These are phyloP conservation scores for Rhizopogon vesiculosus DNA, from an alignment of 768 basidiomycete species.

Conservation along the genomic window DNA sequence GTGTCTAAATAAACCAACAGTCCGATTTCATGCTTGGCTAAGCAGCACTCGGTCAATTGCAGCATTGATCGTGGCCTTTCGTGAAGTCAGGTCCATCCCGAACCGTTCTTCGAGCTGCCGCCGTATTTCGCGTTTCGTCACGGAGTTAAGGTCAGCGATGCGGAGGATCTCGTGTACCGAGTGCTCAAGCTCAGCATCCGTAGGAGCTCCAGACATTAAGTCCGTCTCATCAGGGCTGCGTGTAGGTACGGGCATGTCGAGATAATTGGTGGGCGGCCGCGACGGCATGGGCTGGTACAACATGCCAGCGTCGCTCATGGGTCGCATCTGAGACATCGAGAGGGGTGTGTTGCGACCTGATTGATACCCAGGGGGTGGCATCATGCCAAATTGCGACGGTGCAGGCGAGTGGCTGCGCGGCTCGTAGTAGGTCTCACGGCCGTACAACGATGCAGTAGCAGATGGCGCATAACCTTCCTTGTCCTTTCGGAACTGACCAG, in stretches of 20 bases:
- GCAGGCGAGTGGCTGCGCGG: conserved; percentile 69
- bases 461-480: conserved; percentile 77
- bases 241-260: conserved; percentile 65
- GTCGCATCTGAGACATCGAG: conserved; percentile 33
- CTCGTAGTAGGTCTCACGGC: conserved; percentile 85
- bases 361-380: conserved; percentile 65
- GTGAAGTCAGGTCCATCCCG: conserved; percentile 67
- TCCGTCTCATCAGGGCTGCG: conserved; percentile 51
- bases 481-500: conserved; percentile 62
- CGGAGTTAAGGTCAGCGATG: conserved; percentile 77
- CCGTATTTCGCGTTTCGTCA: conserved; percentile 91
- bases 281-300: conserved; percentile 64
- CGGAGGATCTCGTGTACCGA: conserved; percentile 71
- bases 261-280: conserved; percentile 70
- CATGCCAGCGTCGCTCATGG: conserved; percentile 28
- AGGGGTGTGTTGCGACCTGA: conserved; percentile 74
- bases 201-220: conserved; percentile 43
- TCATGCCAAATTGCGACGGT: conserved; percentile 57
- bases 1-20: neutral
- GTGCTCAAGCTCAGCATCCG: conserved; percentile 67
- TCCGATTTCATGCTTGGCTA: conserved; percentile 31
- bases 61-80: conserved; percentile 72
- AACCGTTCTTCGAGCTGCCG: conserved; percentile 78
- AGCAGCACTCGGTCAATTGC: conserved; percentile 72
- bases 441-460: conserved; percentile 75